Evolutionary conservation across 2,329 filamentous ascomycete species (phyloP).

Genomic region (Thelonectria olida): DNA sequence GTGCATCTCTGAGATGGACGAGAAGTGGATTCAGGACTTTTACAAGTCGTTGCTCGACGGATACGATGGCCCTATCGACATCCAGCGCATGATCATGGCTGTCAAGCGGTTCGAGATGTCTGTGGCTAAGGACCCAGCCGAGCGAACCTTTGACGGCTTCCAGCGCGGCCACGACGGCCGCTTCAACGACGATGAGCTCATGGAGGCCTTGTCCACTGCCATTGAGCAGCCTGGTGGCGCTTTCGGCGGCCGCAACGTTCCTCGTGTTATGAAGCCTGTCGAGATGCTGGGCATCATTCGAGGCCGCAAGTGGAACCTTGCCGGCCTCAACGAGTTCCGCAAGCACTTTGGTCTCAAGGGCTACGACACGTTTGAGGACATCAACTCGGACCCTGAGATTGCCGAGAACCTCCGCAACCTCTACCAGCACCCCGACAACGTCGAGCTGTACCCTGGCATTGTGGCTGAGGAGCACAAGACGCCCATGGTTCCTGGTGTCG

Average conservation of each 20-base stretch:
- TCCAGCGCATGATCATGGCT: slow-evolving; percentile 69
- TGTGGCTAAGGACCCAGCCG: slow-evolving; percentile 71
- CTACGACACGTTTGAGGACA: slow-evolving; percentile 82
- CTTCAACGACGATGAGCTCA: slow-evolving; percentile 81
- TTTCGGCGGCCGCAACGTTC: slow-evolving; percentile 79
- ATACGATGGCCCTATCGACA: slow-evolving; percentile 64
- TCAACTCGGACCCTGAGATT: slow-evolving; percentile 80
- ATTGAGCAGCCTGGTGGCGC: slow-evolving; percentile 81
- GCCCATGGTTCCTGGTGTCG: slow-evolving; percentile 78
- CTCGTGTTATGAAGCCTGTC: slow-evolving; percentile 75
- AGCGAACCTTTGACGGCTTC: slow-evolving; percentile 75
- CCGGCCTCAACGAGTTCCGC: slow-evolving; percentile 85
- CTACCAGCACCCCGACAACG: slow-evolving; percentile 81
- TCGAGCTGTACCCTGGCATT: slow-evolving; percentile 83
- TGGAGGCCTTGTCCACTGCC: slow-evolving; percentile 72
- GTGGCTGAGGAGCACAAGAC: slow-evolving; percentile 80
- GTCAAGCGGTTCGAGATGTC: slow-evolving; percentile 70
- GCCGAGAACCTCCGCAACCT: slow-evolving; percentile 72
- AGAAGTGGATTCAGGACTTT: slow-evolving; percentile 80
- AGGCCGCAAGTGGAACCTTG: slow-evolving; percentile 79
- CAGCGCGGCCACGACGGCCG: slow-evolving; percentile 71
- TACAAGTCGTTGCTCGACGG: slow-evolving; percentile 67
- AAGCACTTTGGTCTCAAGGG: slow-evolving; percentile 82
- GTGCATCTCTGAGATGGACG: slow-evolving; percentile 77
- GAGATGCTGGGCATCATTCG: slow-evolving; percentile 86